Base-by-base conservation (phyloP, 192 early-diverging fungal genomes). In the Radiomyces spectabilis region DNA sequence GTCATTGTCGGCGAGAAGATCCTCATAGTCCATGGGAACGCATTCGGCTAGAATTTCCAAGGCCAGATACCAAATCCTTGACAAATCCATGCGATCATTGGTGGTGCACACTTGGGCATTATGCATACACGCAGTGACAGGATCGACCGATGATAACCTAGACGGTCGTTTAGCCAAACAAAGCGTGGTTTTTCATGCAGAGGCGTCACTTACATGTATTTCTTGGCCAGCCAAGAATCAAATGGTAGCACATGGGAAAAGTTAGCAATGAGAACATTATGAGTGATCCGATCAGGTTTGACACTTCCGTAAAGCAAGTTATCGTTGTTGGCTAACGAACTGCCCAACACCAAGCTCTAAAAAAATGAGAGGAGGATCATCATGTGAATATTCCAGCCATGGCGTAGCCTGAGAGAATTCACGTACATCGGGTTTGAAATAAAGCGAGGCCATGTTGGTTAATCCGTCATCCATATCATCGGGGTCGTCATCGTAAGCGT, bases 11-110 rank as follows among this genome's bases (percentile, higher is more conserved):
- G n/a, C n/a, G n/a, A n/a, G n/a, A n/a, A n/a, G n/a, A n/a, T n/a
- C n/a, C n/a, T n/a, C n/a, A n/a, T n/a, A 13, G 25, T 53, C 69
- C 54, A 63, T 59, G 22, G 77, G 77, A n/a, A 76, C 73, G 35
- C 64, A 68, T 5, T 73, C 61, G 13, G 64, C 57, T 8, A 87
- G 55, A 19, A 82, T 79, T 22, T 77, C 68, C 5, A 72, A 76
- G n/a, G 80, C 80, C 33, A 87, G 57, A 13, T 65, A 71, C 86
- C 86, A 89, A 25, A 85, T 76, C 54, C 81, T 72, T 40, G 74
- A 69, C 18, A 84, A 53, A 63, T 89, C 85, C 32, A 60, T 44
- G 1, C 82, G 63, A 6, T 70, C 68, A 39, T 75, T 35, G 10
- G 61, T 50, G 10, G 65, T 63, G 10, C 74, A 72, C n/a, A 75